A percentile compares a stretch with the other conserved stretches of the same genome.
Evolutionary conservation across 164 flowering plant genomes (phyloP).

Genomic region (Aristolochia fimbriata): DNA sequence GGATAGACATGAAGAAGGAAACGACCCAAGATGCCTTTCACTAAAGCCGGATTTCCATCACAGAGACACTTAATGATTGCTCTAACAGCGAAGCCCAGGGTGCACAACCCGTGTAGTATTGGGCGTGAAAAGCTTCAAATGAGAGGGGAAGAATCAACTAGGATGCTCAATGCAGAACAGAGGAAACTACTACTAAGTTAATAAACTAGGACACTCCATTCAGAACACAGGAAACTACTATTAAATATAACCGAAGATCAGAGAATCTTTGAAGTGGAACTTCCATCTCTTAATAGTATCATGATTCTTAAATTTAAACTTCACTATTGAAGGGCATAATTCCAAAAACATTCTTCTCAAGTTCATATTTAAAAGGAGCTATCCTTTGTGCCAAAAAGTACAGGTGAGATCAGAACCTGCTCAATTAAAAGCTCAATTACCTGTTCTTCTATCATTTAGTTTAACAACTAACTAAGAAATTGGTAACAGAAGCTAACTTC

Average conservation of each 20-base stretch:
- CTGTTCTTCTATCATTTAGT: too few relatives aligned
- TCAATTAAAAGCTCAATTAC: background rate
- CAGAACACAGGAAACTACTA: background rate
- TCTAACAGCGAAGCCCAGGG: slow-evolving; percentile 86
- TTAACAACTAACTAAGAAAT: too few relatives aligned
- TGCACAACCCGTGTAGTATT: slow-evolving; percentile 86
- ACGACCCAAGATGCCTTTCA: slow-evolving; percentile 58
- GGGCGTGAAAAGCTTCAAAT: slow-evolving; percentile 74
- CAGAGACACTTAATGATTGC: slow-evolving; percentile 69
- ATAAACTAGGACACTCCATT: background rate
- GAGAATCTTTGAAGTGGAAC: too few relatives aligned
- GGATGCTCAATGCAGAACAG: background rate
- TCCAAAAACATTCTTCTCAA: too few relatives aligned
- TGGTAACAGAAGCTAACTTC: too few relatives aligned
- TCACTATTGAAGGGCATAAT: too few relatives aligned
- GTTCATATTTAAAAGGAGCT: too few relatives aligned
- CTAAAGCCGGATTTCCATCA: slow-evolving; percentile 53
- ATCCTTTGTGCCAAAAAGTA: background rate
- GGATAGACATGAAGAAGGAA: slow-evolving; percentile 88
- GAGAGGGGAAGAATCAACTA: background rate
- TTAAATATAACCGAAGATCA: too few relatives aligned
- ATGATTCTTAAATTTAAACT: too few relatives aligned
- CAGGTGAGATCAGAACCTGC: background rate
- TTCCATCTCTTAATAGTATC: too few relatives aligned
- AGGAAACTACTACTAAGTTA: background rate